Base-by-base conservation (phyloP, 2,329 filamentous ascomycete species). In the Phialophora verrucosa region DNA sequence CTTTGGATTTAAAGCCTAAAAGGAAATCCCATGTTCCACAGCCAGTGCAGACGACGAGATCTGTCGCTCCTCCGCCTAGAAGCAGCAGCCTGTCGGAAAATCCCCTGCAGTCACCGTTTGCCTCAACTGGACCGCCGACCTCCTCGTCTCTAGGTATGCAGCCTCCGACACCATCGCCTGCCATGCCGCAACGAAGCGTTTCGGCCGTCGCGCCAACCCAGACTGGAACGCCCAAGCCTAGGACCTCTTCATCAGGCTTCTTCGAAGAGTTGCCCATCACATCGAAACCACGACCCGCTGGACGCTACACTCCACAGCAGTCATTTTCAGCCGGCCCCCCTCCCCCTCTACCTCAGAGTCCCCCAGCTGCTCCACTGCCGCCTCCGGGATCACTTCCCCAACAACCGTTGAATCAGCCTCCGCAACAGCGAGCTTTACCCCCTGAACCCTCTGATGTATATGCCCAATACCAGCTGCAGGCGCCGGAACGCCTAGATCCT, bases 201-300 rank as follows among this genome's bases (percentile, higher is more conserved):
- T 68, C 69, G n/a, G 60, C 58, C 50, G 64, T 62, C 32, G 29
- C 59, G 27, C 31, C 62, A 27, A 32, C 59, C n/a, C 53, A 65
- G 51, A 49, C 67, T 53, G 59, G 60, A 32, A 47, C 60, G 27
- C 49, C 68, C 58, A 73, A 57, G 54, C 60, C 57, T 69, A 72
- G 55, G 62, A 27, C 27, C 27, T 74, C 64, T 31, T 61, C 73
- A 44, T 73, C 75, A 66, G 87, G 84, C 71, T 94, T 94, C 76
- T 94, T 93, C 71, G 91, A 93, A 77, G 91, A 94, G 62, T 81
- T 94, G 25, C 91, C 91, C 0, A 77, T 90, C 59, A 77, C 84
- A 1, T 78, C 85, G 3, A 89, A 84, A 74, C 84, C 87, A n/a
- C 85, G 89, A 29, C 85, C 87, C 20, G 82, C 83, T 27, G 80